phyloP scores from a whole-genome alignment of 345 rosid species.

The Corchorus capsularis region DNA sequence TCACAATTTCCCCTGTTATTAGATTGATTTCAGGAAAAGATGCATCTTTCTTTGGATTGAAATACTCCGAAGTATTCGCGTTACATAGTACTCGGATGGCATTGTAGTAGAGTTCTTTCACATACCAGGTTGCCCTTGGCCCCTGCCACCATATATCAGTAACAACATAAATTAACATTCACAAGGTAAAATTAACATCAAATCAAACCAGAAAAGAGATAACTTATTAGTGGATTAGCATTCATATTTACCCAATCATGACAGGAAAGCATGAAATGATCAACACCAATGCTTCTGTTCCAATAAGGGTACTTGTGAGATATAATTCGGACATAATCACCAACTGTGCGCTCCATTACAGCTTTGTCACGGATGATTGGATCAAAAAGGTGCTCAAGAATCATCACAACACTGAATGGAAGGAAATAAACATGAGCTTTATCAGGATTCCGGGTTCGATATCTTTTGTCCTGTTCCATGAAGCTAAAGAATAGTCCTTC shows the following conservation, averaged over 20 bases:
- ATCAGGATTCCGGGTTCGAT: conserved; percentile 48
- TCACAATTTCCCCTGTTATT: conserved; percentile 50
- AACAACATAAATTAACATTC: not conserved
- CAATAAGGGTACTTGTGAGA: conserved; percentile 61
- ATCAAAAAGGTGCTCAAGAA: conserved; percentile 55
- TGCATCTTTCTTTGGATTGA: conserved; percentile 71
- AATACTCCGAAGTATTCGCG: conserved; percentile 78
- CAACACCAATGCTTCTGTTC: conserved; percentile 80
- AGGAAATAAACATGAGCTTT: conserved; percentile 67
- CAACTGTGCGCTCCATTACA: conserved; percentile 47
- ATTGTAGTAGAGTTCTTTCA: conserved; percentile 53
- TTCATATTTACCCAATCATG: conserved; percentile 66
- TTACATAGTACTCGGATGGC: conserved; percentile 82
- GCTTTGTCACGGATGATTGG: conserved; percentile 38
- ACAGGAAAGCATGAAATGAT: conserved; percentile 82
- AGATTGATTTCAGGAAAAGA: conserved; percentile 73
- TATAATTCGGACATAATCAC: conserved; percentile 48
- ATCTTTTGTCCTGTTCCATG: conserved; percentile 48
- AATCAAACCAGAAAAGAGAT: not conserved
- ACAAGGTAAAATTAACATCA: not conserved
- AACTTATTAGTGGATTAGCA: not conserved
- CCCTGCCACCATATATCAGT: conserved; percentile 47
- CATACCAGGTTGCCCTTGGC: conserved; percentile 60
- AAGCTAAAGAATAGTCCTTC: conserved; percentile 60
- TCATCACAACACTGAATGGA: conserved; percentile 70